phyloP scores from a whole-genome alignment of 2,329 filamentous ascomycete genomes.

The Apiospora hydei region DNA sequence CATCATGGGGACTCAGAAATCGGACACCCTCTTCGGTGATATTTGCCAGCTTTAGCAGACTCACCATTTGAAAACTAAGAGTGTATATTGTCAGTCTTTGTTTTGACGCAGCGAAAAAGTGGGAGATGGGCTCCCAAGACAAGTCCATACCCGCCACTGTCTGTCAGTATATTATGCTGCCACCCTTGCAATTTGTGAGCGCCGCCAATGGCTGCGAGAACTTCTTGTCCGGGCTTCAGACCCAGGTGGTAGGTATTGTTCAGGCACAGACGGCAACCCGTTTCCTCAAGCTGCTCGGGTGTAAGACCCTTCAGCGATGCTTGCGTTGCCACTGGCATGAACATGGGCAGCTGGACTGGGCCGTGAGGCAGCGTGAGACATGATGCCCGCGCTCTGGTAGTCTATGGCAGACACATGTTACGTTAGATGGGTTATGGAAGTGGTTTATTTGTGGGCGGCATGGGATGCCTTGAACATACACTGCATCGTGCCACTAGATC shows the following conservation, averaged over 20 bases:
- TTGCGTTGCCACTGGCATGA: constrained; percentile 99
- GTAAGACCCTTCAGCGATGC: constrained; percentile 95
- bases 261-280: constrained; percentile 86
- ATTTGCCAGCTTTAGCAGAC: constrained; percentile 87
- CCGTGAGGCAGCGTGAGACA: constrained; percentile 90
- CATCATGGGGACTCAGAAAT: constrained; percentile 96
- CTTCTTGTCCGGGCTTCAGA: constrained; percentile 90
- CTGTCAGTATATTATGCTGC: constrained; percentile 92
- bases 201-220: constrained; percentile 85
- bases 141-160: constrained; percentile 69
- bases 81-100: constrained; percentile 24
- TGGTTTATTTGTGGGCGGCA: neutral
- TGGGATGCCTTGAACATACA: constrained; percentile 57
- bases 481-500: constrained; percentile 82
- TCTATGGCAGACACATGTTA: constrained; percentile 58
- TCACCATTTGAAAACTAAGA: constrained; percentile 96
- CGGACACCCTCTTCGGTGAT: constrained; percentile 95
- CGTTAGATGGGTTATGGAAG: neutral
- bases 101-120: constrained; percentile 29
- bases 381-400: constrained; percentile 91
- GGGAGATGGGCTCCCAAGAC: neutral
- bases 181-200: constrained; percentile 95
- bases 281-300: constrained; percentile 88
- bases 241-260: constrained; percentile 99
- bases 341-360: constrained; percentile 86